These are phyloP conservation scores for Xenoacremonium recifei DNA, from an alignment of 2,329 filamentous ascomycete genomes.

Conservation along the genomic window DNA sequence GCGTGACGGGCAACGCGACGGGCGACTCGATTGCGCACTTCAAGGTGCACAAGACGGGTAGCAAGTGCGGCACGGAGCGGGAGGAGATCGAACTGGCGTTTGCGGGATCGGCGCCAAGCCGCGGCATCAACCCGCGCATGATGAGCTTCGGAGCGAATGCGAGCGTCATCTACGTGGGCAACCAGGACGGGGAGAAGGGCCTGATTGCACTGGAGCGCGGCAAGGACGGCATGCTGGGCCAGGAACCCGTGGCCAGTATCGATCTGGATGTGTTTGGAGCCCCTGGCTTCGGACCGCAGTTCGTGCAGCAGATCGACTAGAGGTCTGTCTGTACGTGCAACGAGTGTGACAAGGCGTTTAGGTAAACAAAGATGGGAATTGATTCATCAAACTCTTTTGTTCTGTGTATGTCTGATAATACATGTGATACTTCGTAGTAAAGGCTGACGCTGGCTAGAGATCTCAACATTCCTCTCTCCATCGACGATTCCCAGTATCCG, in stretches of 20 bases:
- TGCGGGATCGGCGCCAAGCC: conserved; percentile 31
- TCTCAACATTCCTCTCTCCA: too few relatives aligned
- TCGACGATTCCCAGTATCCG: too few relatives aligned
- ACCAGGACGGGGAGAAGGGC: conserved; percentile 41
- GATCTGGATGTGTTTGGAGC: conserved; percentile 26
- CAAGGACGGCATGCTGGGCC: conserved; percentile 27
- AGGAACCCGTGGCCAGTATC: conserved; percentile 26
- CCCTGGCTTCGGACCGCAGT: conserved; percentile 29
- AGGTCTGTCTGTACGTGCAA: too few relatives aligned
- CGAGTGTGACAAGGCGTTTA: too few relatives aligned
- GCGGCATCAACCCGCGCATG: conserved; percentile 44
- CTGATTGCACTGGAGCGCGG: conserved; percentile 38
- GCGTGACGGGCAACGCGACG: conserved; percentile 41
- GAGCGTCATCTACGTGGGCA: conserved; percentile 45
- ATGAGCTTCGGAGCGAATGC: conserved; percentile 38
- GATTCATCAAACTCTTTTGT: too few relatives aligned
- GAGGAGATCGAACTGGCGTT: conserved; percentile 35
- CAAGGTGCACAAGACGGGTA: conserved; percentile 25
- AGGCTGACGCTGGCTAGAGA: too few relatives aligned
- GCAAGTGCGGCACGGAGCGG: conserved; percentile 15
- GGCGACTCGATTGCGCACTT: conserved; percentile 52
- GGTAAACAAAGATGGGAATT: too few relatives aligned
- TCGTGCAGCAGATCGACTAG: conserved; percentile 28
- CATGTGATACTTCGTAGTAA: too few relatives aligned
- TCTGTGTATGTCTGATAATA: too few relatives aligned